phyloP scores from a whole-genome alignment of 306 rosid species.

The Hippophae gyantsensis region DNA sequence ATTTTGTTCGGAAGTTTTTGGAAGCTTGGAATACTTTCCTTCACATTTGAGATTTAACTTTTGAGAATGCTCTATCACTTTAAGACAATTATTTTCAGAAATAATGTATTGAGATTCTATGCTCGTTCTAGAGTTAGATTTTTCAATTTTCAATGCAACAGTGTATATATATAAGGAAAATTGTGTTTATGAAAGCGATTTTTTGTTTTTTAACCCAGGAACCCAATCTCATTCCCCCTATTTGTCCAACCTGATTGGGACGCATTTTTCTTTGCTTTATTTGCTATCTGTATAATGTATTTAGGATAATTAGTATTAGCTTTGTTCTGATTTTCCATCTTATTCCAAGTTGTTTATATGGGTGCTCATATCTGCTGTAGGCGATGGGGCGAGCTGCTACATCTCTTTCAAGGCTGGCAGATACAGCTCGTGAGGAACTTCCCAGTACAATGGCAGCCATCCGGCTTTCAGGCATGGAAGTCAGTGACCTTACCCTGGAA shows the following conservation, averaged over 20 bases:
- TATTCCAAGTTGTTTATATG: slow-evolving; percentile 1
- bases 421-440: slow-evolving; percentile 87
- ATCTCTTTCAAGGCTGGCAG: slow-evolving; percentile 86
- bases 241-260: not conserved
- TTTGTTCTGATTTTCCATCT: not conserved
- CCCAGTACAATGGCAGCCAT: slow-evolving; percentile 97
- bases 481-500: slow-evolving; percentile 69
- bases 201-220: too few relatives aligned
- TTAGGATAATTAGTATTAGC: not conserved
- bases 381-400: slow-evolving; percentile 89
- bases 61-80: too few relatives aligned
- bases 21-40: not conserved
- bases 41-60: too few relatives aligned
- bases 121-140: too few relatives aligned
- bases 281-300: not conserved
- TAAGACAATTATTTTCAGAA: too few relatives aligned
- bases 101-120: too few relatives aligned
- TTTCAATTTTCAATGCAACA: too few relatives aligned
- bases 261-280: not conserved
- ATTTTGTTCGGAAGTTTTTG: too few relatives aligned
- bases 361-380: slow-evolving; percentile 23
- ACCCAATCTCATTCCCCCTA: not conserved
- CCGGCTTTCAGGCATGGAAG: slow-evolving; percentile 97
- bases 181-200: not conserved
- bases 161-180: too few relatives aligned